Evolutionary conservation across 257 asterid species (phyloP).

Genomic region (Anisodus acutangulus): DNA sequence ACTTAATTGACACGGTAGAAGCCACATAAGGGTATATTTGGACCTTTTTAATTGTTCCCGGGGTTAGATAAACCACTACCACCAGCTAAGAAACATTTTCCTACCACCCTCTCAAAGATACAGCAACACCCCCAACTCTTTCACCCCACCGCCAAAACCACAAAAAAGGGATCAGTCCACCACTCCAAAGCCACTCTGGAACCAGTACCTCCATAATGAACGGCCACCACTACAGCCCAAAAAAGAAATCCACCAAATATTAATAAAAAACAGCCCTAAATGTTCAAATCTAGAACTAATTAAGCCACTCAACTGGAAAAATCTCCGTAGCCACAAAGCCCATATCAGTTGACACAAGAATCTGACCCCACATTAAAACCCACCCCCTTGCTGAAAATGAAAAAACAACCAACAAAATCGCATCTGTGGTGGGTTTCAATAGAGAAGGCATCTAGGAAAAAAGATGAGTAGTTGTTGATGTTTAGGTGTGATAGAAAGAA

Average conservation of each 20-base stretch:
- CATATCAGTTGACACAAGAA: not conserved
- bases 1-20: not conserved
- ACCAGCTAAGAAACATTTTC: not conserved
- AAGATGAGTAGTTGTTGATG: no score
- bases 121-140: not conserved
- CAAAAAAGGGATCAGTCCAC: no score
- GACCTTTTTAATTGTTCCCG: not conserved
- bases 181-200: not conserved
- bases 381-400: not conserved
- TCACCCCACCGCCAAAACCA: not conserved
- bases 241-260: not conserved
- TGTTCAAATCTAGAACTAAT: not conserved
- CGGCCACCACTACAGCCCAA: not conserved
- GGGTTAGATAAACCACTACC: not conserved
- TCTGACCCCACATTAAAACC: not conserved
- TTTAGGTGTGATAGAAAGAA: no score
- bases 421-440: not conserved
- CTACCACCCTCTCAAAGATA: not conserved
- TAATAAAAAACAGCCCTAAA: not conserved
- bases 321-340: not conserved
- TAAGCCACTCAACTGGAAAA: not conserved
- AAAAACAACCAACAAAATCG: not conserved
- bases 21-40: not conserved
- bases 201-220: not conserved
- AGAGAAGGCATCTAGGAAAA: not conserved